A percentile compares a stretch with the other conserved stretches of the same genome.
Conservation (phyloP, 2,329 filamentous ascomycete species). For the Amauroascus niger region DNA sequence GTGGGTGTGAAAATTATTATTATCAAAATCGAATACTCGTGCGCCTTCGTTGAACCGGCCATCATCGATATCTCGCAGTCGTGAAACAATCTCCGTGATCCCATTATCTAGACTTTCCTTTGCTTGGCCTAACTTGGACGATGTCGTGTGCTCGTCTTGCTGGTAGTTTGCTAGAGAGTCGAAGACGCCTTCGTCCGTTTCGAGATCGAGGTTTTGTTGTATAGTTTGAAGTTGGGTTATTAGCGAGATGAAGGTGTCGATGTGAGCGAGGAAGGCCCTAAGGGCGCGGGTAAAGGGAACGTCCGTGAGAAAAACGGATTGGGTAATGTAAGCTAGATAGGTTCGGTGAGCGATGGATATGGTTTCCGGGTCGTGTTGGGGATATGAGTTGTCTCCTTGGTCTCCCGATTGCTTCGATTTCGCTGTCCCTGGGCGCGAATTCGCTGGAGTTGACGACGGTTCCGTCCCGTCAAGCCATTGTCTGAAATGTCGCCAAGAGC, state of each 20-base stretch:
- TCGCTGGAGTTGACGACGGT: conserved; percentile 20
- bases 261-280: conserved; percentile 39
- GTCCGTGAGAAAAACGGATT: conserved; percentile 38
- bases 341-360: conserved; percentile 68
- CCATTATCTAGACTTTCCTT: conserved; percentile 56
- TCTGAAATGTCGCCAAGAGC: conserved; percentile 70
- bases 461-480: conserved; percentile 54
- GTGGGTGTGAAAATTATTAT: conserved; percentile 25
- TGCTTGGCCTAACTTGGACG: conserved; percentile 53
- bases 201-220: conserved; percentile 69
- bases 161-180: conserved; percentile 63
- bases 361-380: conserved; percentile 67
- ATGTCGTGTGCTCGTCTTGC: conserved; percentile 61
- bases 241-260: conserved; percentile 73
- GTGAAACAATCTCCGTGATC: conserved; percentile 52
- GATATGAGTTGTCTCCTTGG: conserved; percentile 12
- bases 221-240: conserved; percentile 65
- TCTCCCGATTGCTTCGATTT: conserved; percentile 20
- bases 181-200: conserved; percentile 70
- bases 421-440: conserved; percentile 34
- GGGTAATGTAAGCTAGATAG: conserved; percentile 59
- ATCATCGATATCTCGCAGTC: conserved; percentile 52
- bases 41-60: conserved; percentile 37
- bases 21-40: conserved; percentile 27
- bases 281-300: conserved; percentile 32